Percentiles rank a stretch among this genome's conserved stretches.
These are phyloP conservation scores for Podila epigama DNA, from an alignment of 192 early-diverging fungal genomes.

Conservation along the genomic window DNA sequence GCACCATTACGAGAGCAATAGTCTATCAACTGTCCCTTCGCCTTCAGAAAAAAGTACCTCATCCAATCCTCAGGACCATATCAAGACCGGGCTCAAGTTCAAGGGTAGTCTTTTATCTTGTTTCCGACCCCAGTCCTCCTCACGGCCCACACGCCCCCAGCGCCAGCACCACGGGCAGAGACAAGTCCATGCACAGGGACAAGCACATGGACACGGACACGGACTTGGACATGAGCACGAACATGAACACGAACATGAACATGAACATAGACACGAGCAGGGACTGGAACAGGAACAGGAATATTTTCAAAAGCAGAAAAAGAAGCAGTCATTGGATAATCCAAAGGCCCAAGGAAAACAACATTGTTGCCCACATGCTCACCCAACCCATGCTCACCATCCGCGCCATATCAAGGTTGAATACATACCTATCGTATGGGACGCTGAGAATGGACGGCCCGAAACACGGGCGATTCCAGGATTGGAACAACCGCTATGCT, in stretches of 20 bases:
- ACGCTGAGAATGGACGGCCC: slow-evolving; percentile 11
- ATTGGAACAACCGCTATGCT: slow-evolving; percentile 9
- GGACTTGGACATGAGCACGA: no score
- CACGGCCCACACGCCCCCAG: background rate
- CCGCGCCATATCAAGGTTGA: slow-evolving; percentile 10
- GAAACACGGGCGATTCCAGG: slow-evolving; percentile 21
- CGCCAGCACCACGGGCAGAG: no score
- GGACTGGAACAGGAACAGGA: background rate
- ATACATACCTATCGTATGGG: slow-evolving; percentile 24
- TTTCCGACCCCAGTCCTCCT: background rate
- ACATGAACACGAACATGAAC: background rate
- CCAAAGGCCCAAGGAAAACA: background rate
- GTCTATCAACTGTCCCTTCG: background rate
- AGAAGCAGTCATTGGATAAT: no score
- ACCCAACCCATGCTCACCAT: background rate
- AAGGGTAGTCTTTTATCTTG: background rate
- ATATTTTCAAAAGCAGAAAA: no score
- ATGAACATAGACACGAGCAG: no score
- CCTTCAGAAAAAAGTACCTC: background rate
- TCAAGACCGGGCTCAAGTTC: background rate
- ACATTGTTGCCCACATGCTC: background rate
- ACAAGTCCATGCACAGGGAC: background rate
- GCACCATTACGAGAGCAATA: background rate
- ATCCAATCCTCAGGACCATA: background rate
- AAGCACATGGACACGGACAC: no score